A percentile compares a stretch with the other conserved stretches of the same genome.
Evolutionary conservation across 306 rosid species (phyloP).

Genomic region (Amphicarpaea edgeworthii): DNA sequence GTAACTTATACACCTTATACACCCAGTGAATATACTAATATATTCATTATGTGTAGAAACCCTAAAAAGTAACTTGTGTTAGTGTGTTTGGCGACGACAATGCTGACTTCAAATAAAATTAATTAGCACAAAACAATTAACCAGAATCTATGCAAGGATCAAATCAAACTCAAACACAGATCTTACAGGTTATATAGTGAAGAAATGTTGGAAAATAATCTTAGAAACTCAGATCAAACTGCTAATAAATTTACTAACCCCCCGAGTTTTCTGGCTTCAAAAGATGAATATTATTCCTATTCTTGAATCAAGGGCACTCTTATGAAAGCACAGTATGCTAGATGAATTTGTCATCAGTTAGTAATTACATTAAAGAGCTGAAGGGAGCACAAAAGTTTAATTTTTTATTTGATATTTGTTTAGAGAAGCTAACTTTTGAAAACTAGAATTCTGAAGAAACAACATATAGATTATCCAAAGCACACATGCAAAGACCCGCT

Average conservation of each 20-base stretch:
- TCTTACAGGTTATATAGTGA: background rate
- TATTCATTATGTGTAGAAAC: constrained; percentile 28
- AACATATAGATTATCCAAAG: no score
- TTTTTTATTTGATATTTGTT: background rate
- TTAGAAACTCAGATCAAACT: constrained; percentile 25
- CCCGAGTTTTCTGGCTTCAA: background rate
- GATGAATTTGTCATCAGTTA: constrained; percentile 16
- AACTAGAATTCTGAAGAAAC: background rate
- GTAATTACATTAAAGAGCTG: background rate
- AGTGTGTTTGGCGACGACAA: constrained; percentile 34
- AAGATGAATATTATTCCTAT: constrained; percentile 32
- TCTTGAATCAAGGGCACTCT: background rate
- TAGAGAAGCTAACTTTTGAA: background rate
- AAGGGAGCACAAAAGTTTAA: background rate
- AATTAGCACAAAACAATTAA: background rate
- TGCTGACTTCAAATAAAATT: background rate
- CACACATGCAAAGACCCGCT: constrained; percentile 5
- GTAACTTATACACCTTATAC: constrained; percentile 18
- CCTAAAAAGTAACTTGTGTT: constrained; percentile 39
- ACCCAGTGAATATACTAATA: constrained; percentile 18
- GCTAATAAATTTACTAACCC: background rate
- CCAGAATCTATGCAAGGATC: background rate
- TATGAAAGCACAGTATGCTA: background rate
- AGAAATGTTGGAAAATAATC: background rate
- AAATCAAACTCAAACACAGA: constrained; percentile 15